Evolutionary conservation across 1,284 basidiomycete genomes (phyloP).

Genomic region (Quambalaria eucalypti): DNA sequence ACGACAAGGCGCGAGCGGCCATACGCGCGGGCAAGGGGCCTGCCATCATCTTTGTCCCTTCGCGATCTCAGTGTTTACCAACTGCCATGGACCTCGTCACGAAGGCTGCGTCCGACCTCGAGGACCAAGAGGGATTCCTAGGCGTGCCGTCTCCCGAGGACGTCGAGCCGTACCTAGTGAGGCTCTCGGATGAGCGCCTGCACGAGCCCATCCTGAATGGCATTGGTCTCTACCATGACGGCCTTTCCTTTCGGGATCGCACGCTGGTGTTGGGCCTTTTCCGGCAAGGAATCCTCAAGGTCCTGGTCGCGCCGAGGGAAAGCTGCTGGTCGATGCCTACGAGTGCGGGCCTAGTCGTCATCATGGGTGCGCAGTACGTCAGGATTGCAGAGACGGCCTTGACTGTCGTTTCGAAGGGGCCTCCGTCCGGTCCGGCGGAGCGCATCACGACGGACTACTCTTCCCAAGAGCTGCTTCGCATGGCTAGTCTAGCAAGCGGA

Average conservation of each 20-base stretch:
- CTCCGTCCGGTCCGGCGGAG: too few species aligned
- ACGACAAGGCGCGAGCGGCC: constrained; percentile 52
- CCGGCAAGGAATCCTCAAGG: constrained; percentile 68
- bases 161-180: constrained; percentile 60
- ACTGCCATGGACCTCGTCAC: constrained; percentile 79
- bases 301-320: constrained; percentile 72
- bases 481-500: constrained; percentile 76
- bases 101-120: constrained; percentile 68
- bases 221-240: constrained; percentile 76
- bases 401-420: constrained; percentile 6
- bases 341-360: constrained; percentile 68
- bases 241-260: constrained; percentile 63
- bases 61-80: constrained; percentile 65
- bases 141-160: constrained; percentile 56
- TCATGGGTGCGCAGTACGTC: constrained; percentile 86
- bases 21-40: constrained; percentile 49
- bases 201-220: constrained; percentile 73
- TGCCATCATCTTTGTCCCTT: constrained; percentile 83
- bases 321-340: constrained; percentile 78
- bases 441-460: constrained; percentile 70
- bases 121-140: constrained; percentile 58
- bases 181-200: not conserved
- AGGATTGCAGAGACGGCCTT: constrained; percentile 46
- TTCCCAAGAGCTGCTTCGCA: constrained; percentile 71
- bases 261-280: constrained; percentile 72